Evolutionary conservation across 2,329 filamentous ascomycete genomes (phyloP), one percentile per base, ranked within the genome.

Genomic region (Thelonectria olida): DNA sequence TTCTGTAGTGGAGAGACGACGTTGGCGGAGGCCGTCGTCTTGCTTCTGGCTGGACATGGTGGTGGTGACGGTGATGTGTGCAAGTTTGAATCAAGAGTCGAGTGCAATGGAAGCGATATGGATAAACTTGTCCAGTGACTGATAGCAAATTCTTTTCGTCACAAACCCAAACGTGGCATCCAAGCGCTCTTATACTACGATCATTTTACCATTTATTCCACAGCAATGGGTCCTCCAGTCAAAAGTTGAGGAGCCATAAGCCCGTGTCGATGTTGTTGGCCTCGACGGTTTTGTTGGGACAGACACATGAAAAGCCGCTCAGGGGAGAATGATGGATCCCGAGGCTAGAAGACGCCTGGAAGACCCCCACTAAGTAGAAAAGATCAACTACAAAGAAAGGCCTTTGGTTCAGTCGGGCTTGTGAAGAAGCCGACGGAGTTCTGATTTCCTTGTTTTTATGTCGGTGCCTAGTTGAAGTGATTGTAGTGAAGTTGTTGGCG

Each of bases 241-340:
- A 47, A 55, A 20, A 55, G 53, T 61, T 48, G 58, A 52, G 59
- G 52, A 49, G 45, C 67, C 50, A 54, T 47, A 59, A 58, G 63
- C 41, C 47, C 58, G 52, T 58, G 49, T 63, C 61, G 60, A 68
- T 59, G 53, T 66, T 57, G 61, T 58, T 70, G 66, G 50, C 64
- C 36, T 34, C 4, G 12, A 59, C 58, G 60, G 61, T 64, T 74
- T 73, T 74, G 72, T 74, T 74, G 72, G 72, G 72, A 72, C 69
- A 60, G 60, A 62, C 72, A 74, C 71, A 74, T 74, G 72, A 66
- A 70, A 68, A 58, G 49, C 58, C 57, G 39, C 39, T 44, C 56
- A 60, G 58, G 36, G 55, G 54, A 27, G 31, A 34, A 7, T 15
- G 31, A 34, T 10, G 54, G 63, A 41, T 66, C 64, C 69, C 70